phyloP scores from a whole-genome alignment of 176 grass and related monocot species.

The Avena atlantica region DNA sequence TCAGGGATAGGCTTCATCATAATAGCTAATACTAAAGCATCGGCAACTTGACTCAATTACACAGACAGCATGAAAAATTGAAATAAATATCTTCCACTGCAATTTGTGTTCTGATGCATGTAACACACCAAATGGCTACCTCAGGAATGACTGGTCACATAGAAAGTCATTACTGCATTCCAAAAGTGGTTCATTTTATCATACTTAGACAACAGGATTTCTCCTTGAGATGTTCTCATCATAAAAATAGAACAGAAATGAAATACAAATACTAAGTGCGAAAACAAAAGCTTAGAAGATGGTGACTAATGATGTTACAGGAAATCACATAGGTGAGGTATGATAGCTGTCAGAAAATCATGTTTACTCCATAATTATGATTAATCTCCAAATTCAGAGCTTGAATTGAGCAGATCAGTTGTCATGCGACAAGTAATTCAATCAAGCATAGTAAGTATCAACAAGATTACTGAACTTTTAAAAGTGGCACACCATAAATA shows the following conservation, averaged over 20 bases:
- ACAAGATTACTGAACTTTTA: constrained; percentile 5
- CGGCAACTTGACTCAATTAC: background rate
- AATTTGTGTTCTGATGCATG: constrained; percentile 22
- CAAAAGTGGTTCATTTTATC: background rate
- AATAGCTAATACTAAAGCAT: background rate
- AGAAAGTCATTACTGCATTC: background rate
- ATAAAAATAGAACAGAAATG: constrained; percentile 23
- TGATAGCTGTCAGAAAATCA: background rate
- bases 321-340: background rate
- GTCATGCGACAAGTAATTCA: constrained; percentile 4
- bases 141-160: background rate
- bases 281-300: constrained; percentile 26
- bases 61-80: background rate
- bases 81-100: background rate
- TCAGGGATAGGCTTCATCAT: background rate
- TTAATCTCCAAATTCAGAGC: background rate
- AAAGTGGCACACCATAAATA: background rate
- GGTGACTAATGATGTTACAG: background rate
- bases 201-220: background rate
- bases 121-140: background rate
- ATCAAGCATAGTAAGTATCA: constrained; percentile 22
- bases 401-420: constrained; percentile 11
- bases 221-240: constrained; percentile 1
- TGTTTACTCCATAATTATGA: background rate
- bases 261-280: background rate